Evolutionary conservation across 306 rosid genomes (phyloP), one percentile per base, ranked within the genome.

Genomic region (Casuarina equisetifolia): DNA sequence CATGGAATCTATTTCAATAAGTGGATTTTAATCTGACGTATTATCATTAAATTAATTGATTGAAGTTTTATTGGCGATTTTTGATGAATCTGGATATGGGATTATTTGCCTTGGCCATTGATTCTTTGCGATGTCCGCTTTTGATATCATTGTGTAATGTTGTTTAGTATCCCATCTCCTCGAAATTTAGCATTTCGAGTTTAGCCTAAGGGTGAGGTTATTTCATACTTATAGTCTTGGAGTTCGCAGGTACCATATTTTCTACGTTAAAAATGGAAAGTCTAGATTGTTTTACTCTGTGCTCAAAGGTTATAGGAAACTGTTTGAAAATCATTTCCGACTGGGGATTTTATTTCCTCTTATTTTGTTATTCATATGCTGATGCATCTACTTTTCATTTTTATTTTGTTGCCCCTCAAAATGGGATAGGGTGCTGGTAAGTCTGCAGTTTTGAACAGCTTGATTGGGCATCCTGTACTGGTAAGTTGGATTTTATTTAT

Each of bases 381-480:
- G 73, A 73, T 80, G 46, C 25, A 35, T 5, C 35, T 36, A 68
- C 8, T 13, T 11, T 39, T 7, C 9, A 46, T 11, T 46, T 63
- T 63, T 62, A 3, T 3, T 8, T 84, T 77, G 53, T 66, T 77
- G 78, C 73, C 66, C 71, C 36, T 40, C 48, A 13, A 3, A 25
- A 63, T 79, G 84, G 69, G 39, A 38, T 62, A 95, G 97, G 99
- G 99, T 77, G 96, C 97, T 70, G 99, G 99, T 63, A 95, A 95
- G 71, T 95, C 97, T 50, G 99, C 97, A 48, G 96, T 91, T 42
- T 76, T 94, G 85, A 94, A 94, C 88, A 94, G 97, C 85, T 87
- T 94, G 79, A 89, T 92, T 70, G 98, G 98, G 77, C 98, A 94
- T 88, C 98, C 98, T 39, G 90, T 94, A 78, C 76, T 94, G 95